Conservation (phyloP, 164 flowering plant species). For the Euptelea pleiosperma region DNA sequence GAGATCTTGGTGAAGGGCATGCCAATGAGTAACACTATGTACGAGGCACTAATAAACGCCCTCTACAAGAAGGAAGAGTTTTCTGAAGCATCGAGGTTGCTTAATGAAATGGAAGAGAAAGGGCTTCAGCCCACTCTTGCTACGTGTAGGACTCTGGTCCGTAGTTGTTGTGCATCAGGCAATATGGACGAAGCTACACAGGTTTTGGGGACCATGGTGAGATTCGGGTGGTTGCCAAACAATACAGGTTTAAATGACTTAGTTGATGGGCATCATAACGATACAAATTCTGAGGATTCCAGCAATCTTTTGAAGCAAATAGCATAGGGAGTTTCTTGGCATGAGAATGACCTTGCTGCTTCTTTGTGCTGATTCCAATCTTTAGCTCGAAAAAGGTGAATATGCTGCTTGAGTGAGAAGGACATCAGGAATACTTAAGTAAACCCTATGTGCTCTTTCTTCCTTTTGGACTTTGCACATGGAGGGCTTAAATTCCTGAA, state of each 20-base stretch:
- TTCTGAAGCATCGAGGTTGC: slow-evolving; percentile 25
- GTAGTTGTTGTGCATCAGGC: slow-evolving; percentile 27
- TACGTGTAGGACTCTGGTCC: slow-evolving; percentile 31
- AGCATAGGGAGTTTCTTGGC: slow-evolving; percentile 8
- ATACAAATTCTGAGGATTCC: slow-evolving; percentile 12
- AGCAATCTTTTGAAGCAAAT: slow-evolving; percentile 11
- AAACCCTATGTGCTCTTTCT: too few species aligned
- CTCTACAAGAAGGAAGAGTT: slow-evolving; percentile 33
- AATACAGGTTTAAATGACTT: slow-evolving; percentile 31
- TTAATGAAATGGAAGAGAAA: slow-evolving; percentile 34
- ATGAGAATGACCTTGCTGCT: not conserved
- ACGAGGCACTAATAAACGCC: slow-evolving; percentile 28
- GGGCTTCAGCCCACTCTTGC: slow-evolving; percentile 30
- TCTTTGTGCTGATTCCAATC: not conserved
- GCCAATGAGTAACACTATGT: slow-evolving; percentile 14
- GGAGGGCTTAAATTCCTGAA: too few species aligned
- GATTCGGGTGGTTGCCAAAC: slow-evolving; percentile 36
- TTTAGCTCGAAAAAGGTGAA: not conserved
- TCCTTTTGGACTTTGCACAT: too few species aligned
- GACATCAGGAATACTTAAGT: too few species aligned
- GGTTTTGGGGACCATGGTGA: slow-evolving; percentile 26
- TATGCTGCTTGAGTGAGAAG: not conserved
- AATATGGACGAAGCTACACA: slow-evolving; percentile 24
- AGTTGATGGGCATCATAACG: slow-evolving; percentile 16
- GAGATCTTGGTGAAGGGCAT: slow-evolving; percentile 41